Evolutionary conservation across 2,329 filamentous ascomycete genomes (phyloP).

Genomic region (Aplosporella prunicola): DNA sequence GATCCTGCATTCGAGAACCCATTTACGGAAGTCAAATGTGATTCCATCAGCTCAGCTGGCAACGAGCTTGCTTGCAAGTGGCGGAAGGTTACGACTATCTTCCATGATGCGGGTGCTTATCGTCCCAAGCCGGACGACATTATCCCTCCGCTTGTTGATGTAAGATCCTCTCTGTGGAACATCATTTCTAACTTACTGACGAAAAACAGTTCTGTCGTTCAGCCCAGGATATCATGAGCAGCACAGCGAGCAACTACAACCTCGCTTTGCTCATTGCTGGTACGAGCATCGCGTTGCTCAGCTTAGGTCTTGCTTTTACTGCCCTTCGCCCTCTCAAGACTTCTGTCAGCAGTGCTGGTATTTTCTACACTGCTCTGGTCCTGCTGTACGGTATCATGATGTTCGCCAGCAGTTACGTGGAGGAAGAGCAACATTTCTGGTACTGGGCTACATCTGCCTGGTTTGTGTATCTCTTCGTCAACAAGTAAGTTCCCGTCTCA

Average conservation of each 20-base stretch:
- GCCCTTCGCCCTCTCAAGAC: constrained; percentile 33
- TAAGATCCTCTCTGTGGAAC: constrained; percentile 15
- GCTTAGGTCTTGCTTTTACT: constrained; percentile 30
- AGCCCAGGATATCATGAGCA: constrained; percentile 74
- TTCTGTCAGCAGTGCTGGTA: constrained; percentile 34
- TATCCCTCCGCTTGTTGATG: constrained; percentile 18
- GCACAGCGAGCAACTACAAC: constrained; percentile 88
- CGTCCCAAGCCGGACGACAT: constrained; percentile 1
- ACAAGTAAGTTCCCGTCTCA: constrained; percentile 13
- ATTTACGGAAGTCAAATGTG: constrained; percentile 13
- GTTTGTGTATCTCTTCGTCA: constrained; percentile 43
- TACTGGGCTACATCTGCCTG: constrained; percentile 77
- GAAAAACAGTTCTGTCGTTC: constrained; percentile 2
- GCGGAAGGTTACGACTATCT: constrained; percentile 31
- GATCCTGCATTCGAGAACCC: constrained; percentile 39
- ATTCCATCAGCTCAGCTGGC: constrained; percentile 16
- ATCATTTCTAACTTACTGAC: constrained; percentile 1
- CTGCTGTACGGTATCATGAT: constrained; percentile 70
- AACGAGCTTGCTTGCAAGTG: constrained; percentile 58
- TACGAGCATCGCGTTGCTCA: constrained; percentile 31
- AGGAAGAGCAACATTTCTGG: constrained; percentile 98
- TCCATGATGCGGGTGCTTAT: background rate
- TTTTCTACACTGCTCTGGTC: constrained; percentile 28
- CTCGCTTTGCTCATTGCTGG: constrained; percentile 50
- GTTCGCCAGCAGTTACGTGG: constrained; percentile 96